These are phyloP conservation scores for Phanerodontia chrysosporium DNA, from an alignment of 768 basidiomycete genomes.

Conservation along the genomic window DNA sequence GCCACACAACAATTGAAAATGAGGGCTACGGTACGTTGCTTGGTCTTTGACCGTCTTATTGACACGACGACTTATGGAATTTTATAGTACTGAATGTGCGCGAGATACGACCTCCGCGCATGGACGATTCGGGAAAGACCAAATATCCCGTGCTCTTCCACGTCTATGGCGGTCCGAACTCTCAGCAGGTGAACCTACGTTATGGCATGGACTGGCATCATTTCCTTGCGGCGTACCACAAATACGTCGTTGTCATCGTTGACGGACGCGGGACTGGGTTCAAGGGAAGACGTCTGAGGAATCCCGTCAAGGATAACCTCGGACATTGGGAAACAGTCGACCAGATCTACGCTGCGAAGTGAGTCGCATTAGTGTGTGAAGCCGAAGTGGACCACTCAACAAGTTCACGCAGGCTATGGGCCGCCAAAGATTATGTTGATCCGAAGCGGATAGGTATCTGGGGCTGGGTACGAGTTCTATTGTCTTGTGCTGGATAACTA, in stretches of 20 bases:
- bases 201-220: conserved; percentile 83
- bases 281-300: conserved; percentile 80
- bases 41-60: background rate
- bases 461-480: conserved; percentile 78
- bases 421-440: conserved; percentile 84
- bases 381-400: conserved; percentile 1
- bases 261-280: conserved; percentile 94
- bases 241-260: conserved; percentile 83
- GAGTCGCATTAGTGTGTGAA: conserved; percentile 22
- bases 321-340: conserved; percentile 88
- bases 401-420: conserved; percentile 59
- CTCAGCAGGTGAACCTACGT: conserved; percentile 67
- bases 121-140: conserved; percentile 93
- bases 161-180: conserved; percentile 91
- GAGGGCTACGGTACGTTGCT: conserved; percentile 64
- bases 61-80: conserved; percentile 4
- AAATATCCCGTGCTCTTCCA: conserved; percentile 94
- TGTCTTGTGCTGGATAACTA: background rate
- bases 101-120: conserved; percentile 85
- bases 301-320: conserved; percentile 83
- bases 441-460: conserved; percentile 86
- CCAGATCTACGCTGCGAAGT: conserved; percentile 87
- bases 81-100: conserved; percentile 78
- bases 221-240: conserved; percentile 74
- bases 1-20: conserved; percentile 66